Base-by-base conservation (phyloP, 2,329 filamentous ascomycete species). In the Xylaria sp. region DNA sequence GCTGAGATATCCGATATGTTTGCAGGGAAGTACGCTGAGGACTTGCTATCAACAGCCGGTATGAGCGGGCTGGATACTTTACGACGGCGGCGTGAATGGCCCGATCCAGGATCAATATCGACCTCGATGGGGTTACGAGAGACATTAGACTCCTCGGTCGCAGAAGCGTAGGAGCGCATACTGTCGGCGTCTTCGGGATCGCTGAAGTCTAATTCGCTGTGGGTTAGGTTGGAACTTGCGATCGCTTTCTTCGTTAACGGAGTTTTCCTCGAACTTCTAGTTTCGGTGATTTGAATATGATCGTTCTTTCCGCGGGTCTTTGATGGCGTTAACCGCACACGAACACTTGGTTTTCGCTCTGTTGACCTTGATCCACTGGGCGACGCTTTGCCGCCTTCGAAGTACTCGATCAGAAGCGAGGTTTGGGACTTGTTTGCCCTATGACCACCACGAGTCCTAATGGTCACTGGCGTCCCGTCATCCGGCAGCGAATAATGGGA, bases 351-450 rank as follows among this genome's bases (percentile, higher is more conserved):
- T 74, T 92, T 90, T 75, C 92, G 90, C 74, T 89, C 87, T 84
- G 82, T 74, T 82, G 83, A 71, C 80, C 71, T 68, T 74, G 85
- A 84, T 74, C 85, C 85, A 65, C 87, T 83, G 49, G 81, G 79
- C n/a, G 81, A 79, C 71, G 84, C 83, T 79, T 93, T 94, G 71
- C 90, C 89, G 73, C 90, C 92, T 82, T 97, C 94, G 77, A 97
- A 97, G 81, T 97, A 97, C 82, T 97, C 94, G 76, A 97, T 97
- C 75, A 97, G 85, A 73, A 97, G 86, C 65, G 93, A 97, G 44
- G 94, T 97, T 83, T 97, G 94, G 54, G 93, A 97, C 75, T 88
- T 82, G 77, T 83, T 87, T 70, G 84, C 77, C 72, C 82, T 83
- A 78, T 88, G 86, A 75, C 88, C 86, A 68, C 87, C 86, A 68